These are phyloP conservation scores for Aspergillus biplanus DNA, from an alignment of 495 filamentous ascomycete genomes.

Conservation along the genomic window DNA sequence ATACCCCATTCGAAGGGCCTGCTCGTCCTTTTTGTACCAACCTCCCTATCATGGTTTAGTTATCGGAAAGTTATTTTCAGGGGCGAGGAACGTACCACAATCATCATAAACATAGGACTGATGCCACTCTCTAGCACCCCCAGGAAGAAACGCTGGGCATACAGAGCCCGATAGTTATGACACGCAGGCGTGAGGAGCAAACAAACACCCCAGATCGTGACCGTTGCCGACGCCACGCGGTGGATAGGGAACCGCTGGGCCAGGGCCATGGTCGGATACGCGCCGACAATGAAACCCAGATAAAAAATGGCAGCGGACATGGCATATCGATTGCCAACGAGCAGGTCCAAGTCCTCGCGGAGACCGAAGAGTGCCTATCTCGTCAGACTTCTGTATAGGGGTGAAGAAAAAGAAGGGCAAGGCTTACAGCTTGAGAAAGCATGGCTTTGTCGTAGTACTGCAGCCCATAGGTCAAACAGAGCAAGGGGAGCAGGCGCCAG, in stretches of 20 bases:
- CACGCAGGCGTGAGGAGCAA: slow-evolving; percentile 44
- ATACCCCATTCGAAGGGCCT: slow-evolving; percentile 50
- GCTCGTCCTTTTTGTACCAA: slow-evolving; percentile 50
- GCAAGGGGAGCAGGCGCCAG: slow-evolving; percentile 46
- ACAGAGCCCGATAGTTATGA: slow-evolving; percentile 39
- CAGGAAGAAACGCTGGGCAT: slow-evolving; percentile 52
- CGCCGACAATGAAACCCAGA: slow-evolving; percentile 50
- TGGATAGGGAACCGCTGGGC: slow-evolving; percentile 50
- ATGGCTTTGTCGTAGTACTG: slow-evolving; percentile 58
- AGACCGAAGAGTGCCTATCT: slow-evolving; percentile 43
- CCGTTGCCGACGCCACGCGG: slow-evolving; percentile 41
- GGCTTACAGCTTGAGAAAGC: slow-evolving; percentile 49
- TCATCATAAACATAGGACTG: slow-evolving; percentile 44
- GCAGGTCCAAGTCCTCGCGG: slow-evolving; percentile 36
- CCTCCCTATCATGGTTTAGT: slow-evolving; percentile 25
- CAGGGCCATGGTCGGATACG: slow-evolving; percentile 47
- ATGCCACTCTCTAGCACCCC: slow-evolving; percentile 45
- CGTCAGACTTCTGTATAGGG: slow-evolving; percentile 1
- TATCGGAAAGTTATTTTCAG: background rate
- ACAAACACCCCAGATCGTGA: slow-evolving; percentile 39
- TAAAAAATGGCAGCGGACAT: slow-evolving; percentile 49
- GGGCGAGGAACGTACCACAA: slow-evolving; percentile 33
- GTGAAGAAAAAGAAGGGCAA: slow-evolving; percentile 24
- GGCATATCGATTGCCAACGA: slow-evolving; percentile 43
- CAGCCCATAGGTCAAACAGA: slow-evolving; percentile 36